Percentiles rank a stretch among this genome's conserved stretches.
phyloP scores from a whole-genome alignment of 2,329 filamentous ascomycete genomes.

The Zelopaecilomyces penicillatus region DNA sequence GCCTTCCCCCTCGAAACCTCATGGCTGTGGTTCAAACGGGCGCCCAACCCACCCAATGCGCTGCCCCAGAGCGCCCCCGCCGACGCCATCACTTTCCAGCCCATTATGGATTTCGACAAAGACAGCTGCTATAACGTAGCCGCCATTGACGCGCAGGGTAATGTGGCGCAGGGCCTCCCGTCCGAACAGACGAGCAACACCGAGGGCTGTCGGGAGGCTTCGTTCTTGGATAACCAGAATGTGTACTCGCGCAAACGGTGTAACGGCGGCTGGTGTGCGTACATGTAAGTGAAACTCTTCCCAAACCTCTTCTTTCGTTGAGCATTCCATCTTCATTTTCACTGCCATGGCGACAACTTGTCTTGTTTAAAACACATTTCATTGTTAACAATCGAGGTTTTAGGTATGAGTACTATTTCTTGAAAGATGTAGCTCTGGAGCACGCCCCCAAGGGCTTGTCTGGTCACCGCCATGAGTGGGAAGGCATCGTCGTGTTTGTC shows the following conservation, averaged over 20 bases:
- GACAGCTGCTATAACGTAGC: constrained; percentile 18
- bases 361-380: background rate
- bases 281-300: constrained; percentile 12
- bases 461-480: constrained; percentile 19
- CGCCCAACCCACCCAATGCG: constrained; percentile 1
- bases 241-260: constrained; percentile 16
- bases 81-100: constrained; percentile 7
- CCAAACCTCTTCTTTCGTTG: background rate
- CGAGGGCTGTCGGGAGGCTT: constrained; percentile 10
- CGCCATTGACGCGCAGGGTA: constrained; percentile 24
- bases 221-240: constrained; percentile 15
- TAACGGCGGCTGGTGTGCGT: constrained; percentile 18
- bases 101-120: constrained; percentile 9
- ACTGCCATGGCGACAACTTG: background rate
- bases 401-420: constrained; percentile 17
- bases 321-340: background rate
- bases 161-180: constrained; percentile 20
- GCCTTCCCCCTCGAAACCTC: background rate
- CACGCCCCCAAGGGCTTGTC: background rate
- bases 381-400: background rate
- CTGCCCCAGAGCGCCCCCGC: constrained; percentile 3
- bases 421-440: constrained; percentile 13
- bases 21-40: background rate
- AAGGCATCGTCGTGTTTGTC: constrained; percentile 15
- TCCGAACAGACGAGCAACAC: background rate